A percentile compares a stretch with the other conserved stretches of the same genome.
Conservation (phyloP, 257 asterid species). For the Solanum bulbocastanum region DNA sequence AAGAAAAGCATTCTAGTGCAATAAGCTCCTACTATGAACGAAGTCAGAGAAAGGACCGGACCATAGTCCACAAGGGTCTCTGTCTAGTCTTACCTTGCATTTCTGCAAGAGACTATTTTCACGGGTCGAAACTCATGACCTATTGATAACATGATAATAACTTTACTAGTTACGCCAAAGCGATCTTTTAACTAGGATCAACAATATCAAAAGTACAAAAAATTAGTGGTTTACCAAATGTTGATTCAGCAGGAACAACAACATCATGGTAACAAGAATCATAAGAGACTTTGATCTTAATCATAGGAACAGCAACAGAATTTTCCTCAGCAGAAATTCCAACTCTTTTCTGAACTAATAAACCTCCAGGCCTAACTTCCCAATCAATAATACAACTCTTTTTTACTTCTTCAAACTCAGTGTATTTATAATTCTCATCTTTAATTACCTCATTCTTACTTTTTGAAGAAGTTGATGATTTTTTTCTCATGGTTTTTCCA, state of each 20-base stretch:
- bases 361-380: conserved; percentile 24
- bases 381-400: conserved; percentile 9
- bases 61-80: background rate
- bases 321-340: background rate
- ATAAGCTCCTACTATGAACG: background rate
- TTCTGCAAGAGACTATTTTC: background rate
- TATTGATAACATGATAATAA: too few relatives aligned
- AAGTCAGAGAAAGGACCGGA: background rate
- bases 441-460: background rate
- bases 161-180: background rate
- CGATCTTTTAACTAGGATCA: background rate
- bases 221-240: conserved; percentile 14
- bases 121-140: background rate
- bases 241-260: conserved; percentile 14
- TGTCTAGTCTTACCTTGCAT: too few relatives aligned
- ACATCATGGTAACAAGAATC: conserved; percentile 14
- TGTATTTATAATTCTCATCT: background rate
- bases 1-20: background rate
- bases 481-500: conserved; percentile 4
- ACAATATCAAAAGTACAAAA: background rate
- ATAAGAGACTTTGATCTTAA: conserved; percentile 19
- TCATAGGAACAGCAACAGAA: conserved; percentile 9
- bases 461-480: conserved; percentile 11
- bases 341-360: conserved; percentile 22
- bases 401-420: background rate